Evolutionary conservation across 1,284 basidiomycete species (phyloP), one percentile per base, ranked within the genome.

Genomic region (Boletus semigastroideus): DNA sequence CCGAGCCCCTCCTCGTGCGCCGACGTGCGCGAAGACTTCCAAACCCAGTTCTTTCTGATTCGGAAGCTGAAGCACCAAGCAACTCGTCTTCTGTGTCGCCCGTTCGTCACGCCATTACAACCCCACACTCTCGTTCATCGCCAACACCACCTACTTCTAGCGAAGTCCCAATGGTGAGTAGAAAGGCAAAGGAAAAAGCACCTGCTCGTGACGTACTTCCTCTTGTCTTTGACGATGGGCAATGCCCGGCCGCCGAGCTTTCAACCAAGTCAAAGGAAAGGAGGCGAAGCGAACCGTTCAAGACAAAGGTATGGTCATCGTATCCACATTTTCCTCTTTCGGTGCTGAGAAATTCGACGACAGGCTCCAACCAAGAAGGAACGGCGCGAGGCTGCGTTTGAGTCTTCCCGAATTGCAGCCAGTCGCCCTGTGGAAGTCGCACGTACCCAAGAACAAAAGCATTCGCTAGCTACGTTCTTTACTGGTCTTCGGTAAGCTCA

Each of bases 121-220:
- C 69, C 13, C 66, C 66, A 6, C 54, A 59, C 33, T 50, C 57
- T 13, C 66, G 55, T 41, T 68, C 66, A 41, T 71, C 69, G 3
- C 63, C 69, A 36, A 67, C 69, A 14, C 66, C 69, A 1, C 63
- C 68, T 41, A 67, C 69, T 48, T 71, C 66, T n/a, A 56, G 68
- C 12, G 66, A 67, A n/a, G 46, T 60, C 42, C 41, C 43, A 1
- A 63, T 67, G 37, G 22, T n/a, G 28, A 60, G 53, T n/a, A 51
- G 42, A 51, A 71, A 66, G 51, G 45, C 45, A 34, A 67, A 67
- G 38, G 69, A 68, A 22, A 67, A 70, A 16, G 63, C 56, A 3
- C 51, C 66, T 4, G 58, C 42, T 27, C 67, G 69, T 37, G 60
- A 69, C 46, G 55, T 66, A n/a, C 51, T 67, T n/a, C 65, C 65